Base-by-base conservation (phyloP, 768 basidiomycete genomes). In the Rubroboletus pulcherrimus region DNA sequence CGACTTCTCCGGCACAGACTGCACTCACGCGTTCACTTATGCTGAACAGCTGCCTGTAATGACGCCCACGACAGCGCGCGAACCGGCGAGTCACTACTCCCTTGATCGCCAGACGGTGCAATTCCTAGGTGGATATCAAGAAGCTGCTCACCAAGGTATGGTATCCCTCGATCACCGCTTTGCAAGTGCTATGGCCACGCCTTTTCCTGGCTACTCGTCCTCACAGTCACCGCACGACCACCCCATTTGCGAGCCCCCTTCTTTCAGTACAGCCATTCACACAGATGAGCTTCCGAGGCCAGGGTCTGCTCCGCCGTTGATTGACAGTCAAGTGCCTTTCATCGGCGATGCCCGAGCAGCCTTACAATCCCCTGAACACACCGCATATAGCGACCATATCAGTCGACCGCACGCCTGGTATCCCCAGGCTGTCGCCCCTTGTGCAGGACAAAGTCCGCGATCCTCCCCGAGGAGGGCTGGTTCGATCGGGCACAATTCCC, bases 401-500 rank as follows among this genome's bases (percentile, higher is more conserved):
- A 61, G 50, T 39, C 62, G 58, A 41, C 53, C 33, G 39, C 64
- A 66, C 44, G 33, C 41, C 42, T 67, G 66, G 61, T 61, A 66
- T 57, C 47, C 59, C 34, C 66, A 64, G 29, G 14, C 42, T 26
- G 57, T 54, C 49, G 11, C 31, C n/a, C 50, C 59, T 54, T 41
- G 50, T 57, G n/a, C 61, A 55, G 52, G 63, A 10, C 66, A 54
- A 68, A 67, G 66, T 67, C 66, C 66, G 66, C 66, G 66, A 64
- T 69, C 66, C 64, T 69, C 59, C 66, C 66, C 55, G 38, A 67
- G 60, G 58, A 66, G 66, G 67, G 67, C 66, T 56, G 66, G 64
- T 29, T 66, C 66, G 66, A 67, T 67, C 66, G 67, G 66, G 11
- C 66, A 67, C 55, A 69, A 60, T 58, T 56, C 68, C 2, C 64